Base-by-base conservation (phyloP, 1,139 yeast genomes). In the Pichia sp. region DNA sequence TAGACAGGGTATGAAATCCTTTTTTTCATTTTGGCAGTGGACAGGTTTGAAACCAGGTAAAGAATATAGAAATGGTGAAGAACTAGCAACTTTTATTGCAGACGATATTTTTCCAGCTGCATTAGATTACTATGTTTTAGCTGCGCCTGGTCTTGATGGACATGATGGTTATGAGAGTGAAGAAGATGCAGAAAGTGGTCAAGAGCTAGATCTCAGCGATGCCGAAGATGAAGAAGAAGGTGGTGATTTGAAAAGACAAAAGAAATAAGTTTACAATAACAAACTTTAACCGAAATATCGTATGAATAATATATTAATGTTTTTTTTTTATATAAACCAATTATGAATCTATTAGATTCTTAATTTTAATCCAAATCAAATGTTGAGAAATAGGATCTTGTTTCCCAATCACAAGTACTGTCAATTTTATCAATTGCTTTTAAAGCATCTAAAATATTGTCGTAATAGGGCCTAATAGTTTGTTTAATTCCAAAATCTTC, bases 21-120 rank as follows among this genome's bases (percentile, higher is more conserved):
- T 85, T 60, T 84, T 84, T 66, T 80, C 88, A 4, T 85, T 86
- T 81, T 84, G 84, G 62, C 70, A 72, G 46, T 85, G 93, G 93
- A 84, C 91, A 0, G 93, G 91, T 0, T 66, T 65, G 48, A 83
- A 81, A 60, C 84, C 86, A 1, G 87, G 87, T 1, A 84, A 84
- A 62, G 91, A 85, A 62, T 84, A 80, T 62, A 76, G 90, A 58
- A 73, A 75, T 57, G 93, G 91, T 16, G 90, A 82, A 58, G 88
- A 83, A 16, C 71, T 86, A 56, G 81, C 91, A 0, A 70, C 80
- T 46, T 69, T 85, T 48, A 72, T 86, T 18, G 73, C 76, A 2
- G 89, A 84, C 45, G 90, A 85, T 61, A 65, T 86, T 38, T 85
- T 79, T 61, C 87, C 89, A 25, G 80, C 81, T 61, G 87, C 90